Evolutionary conservation across 306 rosid genomes (phyloP).

Genomic region (Casuarina equisetifolia): DNA sequence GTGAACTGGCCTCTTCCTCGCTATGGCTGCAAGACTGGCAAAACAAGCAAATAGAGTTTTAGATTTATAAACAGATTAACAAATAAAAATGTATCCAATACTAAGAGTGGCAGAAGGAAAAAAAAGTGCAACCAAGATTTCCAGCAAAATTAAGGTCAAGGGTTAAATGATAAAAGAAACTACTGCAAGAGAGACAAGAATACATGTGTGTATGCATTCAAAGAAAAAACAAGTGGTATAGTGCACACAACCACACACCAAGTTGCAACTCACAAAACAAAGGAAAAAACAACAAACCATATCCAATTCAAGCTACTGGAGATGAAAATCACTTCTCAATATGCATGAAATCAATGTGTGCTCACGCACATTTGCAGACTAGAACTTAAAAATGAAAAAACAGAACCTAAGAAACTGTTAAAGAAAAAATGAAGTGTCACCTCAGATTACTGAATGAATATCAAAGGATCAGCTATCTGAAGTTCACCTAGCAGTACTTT

Average conservation of each 20-base stretch:
- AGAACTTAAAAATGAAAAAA: neutral
- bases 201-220: neutral
- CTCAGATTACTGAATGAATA: neutral
- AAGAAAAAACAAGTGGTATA: neutral
- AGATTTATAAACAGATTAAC: conserved; percentile 6
- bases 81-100: neutral
- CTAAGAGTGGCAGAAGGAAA: neutral
- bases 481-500: neutral
- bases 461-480: neutral
- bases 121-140: neutral
- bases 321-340: neutral
- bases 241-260: neutral
- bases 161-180: neutral
- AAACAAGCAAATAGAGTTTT: conserved; percentile 21
- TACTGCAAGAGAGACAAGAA: neutral
- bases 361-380: neutral
- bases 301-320: neutral
- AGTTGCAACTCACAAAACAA: neutral
- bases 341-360: neutral
- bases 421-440: neutral
- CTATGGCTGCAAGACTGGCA: conserved; percentile 86
- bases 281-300: neutral
- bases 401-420: neutral
- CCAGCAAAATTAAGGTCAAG: neutral
- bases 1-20: conserved; percentile 80